Percentiles rank a stretch among this genome's conserved stretches.
Evolutionary conservation across 2,329 filamentous ascomycete genomes (phyloP).

Genomic region (Cytospora mali): DNA sequence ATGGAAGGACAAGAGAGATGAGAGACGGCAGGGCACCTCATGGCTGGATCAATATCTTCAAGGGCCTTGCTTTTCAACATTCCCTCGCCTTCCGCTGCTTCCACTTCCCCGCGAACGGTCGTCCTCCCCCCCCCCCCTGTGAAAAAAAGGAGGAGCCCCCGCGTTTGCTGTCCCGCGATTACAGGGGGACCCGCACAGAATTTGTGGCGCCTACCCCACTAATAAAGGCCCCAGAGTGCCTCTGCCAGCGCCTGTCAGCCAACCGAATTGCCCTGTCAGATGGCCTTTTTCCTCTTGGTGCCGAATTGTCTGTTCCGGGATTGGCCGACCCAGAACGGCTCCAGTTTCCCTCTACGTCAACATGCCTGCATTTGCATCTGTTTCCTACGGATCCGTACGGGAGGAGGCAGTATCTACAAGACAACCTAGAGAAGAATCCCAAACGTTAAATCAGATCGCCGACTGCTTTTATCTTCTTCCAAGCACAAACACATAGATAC

Average conservation of each 20-base stretch:
- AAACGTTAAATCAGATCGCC: too few species aligned
- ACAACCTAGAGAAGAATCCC: neutral
- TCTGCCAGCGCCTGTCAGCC: neutral
- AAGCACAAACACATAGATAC: neutral
- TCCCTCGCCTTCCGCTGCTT: neutral
- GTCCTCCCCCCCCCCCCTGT: too few species aligned
- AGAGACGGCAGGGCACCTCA: too few species aligned
- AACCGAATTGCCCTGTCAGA: neutral
- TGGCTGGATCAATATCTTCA: too few species aligned
- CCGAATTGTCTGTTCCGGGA: constrained; percentile 19
- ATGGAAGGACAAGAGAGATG: too few species aligned
- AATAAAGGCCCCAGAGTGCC: neutral
- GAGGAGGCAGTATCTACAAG: neutral
- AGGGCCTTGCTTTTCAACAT: neutral
- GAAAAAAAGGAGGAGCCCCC: neutral
- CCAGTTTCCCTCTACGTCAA: constrained; percentile 15
- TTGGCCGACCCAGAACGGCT: constrained; percentile 25
- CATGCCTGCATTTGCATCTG: constrained; percentile 1
- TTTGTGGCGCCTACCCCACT: neutral
- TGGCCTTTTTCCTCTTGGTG: constrained; percentile 6
- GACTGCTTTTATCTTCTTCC: too few species aligned
- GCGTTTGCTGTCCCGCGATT: neutral
- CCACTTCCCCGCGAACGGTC: constrained; percentile 12
- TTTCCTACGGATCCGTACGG: neutral
- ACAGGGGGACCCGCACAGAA: too few species aligned